Percentiles rank a stretch among this genome's conserved stretches.
These are phyloP conservation scores for Monocercomonoides exilis DNA, from an alignment of 78 protist species.

Conservation along the genomic window DNA sequence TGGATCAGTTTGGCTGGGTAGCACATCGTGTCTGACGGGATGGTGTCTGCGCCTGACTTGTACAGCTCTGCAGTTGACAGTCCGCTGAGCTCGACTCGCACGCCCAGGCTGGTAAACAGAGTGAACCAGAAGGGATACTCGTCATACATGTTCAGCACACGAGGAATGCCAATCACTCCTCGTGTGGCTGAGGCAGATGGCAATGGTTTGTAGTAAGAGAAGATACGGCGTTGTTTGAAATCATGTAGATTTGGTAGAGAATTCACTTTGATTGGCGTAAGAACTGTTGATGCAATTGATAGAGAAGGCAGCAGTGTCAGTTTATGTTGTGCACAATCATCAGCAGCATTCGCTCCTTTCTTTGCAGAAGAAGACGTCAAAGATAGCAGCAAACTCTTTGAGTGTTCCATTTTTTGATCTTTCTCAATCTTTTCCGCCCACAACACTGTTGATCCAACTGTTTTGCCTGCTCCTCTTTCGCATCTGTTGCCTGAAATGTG, in stretches of 20 bases:
- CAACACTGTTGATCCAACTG: background rate
- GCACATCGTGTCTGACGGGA: conserved; percentile 18
- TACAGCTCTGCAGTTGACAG: background rate
- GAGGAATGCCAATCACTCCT: conserved; percentile 25
- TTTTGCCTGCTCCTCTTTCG: background rate
- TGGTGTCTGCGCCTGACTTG: background rate
- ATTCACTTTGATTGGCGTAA: background rate
- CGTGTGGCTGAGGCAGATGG: background rate
- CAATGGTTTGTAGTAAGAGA: background rate
- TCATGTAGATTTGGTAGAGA: background rate
- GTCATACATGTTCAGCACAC: conserved; percentile 5
- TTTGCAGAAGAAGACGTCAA: no score
- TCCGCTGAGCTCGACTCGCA: background rate
- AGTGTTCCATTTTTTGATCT: no score
- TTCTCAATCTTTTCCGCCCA: background rate
- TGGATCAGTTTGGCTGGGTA: conserved; percentile 7
- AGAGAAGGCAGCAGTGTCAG: no score
- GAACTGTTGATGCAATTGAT: no score
- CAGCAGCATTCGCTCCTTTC: no score
- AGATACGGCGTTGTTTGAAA: background rate
- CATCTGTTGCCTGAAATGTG: conserved; percentile 20
- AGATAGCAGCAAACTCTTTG: no score
- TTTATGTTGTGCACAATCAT: no score
- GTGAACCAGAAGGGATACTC: conserved; percentile 30
- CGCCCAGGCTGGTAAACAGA: background rate